Evolutionary conservation across 1,284 basidiomycete genomes (phyloP).

Genomic region (Cystobasidiaceae sp.): DNA sequence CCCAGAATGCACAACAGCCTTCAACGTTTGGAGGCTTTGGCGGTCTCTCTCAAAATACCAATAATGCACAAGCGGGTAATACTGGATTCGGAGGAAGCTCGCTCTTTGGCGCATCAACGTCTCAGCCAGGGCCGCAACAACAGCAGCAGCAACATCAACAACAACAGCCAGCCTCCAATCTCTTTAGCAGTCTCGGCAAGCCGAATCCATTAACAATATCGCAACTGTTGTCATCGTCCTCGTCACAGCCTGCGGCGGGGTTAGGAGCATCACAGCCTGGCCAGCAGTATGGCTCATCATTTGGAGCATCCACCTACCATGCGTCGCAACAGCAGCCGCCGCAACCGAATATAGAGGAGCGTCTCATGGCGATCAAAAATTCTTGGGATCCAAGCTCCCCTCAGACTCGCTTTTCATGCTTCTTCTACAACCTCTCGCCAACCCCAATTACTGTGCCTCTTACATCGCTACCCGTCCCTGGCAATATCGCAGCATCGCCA

Average conservation of each 20-base stretch:
- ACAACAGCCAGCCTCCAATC: conserved; percentile 10
- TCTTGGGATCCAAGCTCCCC: conserved; percentile 22
- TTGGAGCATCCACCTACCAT: background rate
- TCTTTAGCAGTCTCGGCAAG: conserved; percentile 1
- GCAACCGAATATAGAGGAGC: conserved; percentile 9
- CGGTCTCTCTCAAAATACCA: background rate
- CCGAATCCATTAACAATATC: conserved; percentile 25
- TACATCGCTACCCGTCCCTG: conserved; percentile 20
- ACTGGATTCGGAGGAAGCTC: conserved; percentile 8
- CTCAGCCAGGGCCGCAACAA: conserved; percentile 1
- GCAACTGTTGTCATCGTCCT: conserved; percentile 7
- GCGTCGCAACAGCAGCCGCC: background rate
- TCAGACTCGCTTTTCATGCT: conserved; percentile 8
- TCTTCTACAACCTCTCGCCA: conserved; percentile 24
- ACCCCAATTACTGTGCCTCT: conserved; percentile 9
- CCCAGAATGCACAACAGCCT: conserved; percentile 1
- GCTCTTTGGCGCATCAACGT: conserved; percentile 3
- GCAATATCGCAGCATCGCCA: conserved; percentile 20
- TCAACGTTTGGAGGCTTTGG: conserved; percentile 1
- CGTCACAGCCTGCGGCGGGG: background rate
- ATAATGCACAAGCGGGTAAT: background rate
- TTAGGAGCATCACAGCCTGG: conserved; percentile 2
- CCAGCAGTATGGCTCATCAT: background rate
- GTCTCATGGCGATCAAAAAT: conserved; percentile 7
- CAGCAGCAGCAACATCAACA: conserved; percentile 21